Base-by-base conservation (phyloP, 345 rosid genomes). In the Microthlaspi erraticum region DNA sequence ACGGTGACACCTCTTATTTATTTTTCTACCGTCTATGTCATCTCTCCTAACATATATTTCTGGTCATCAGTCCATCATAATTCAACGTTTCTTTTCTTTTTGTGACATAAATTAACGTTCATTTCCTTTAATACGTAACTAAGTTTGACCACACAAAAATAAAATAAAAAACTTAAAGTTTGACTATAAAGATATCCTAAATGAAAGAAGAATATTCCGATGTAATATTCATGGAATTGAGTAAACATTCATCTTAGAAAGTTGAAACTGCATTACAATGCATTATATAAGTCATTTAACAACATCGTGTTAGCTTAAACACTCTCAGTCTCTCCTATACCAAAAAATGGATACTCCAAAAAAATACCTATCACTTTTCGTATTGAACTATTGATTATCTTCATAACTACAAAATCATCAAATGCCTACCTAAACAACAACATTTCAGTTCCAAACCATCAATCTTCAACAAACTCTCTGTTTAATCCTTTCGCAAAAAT, bases 321-420 rank as follows among this genome's bases (percentile, higher is more conserved):
- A 29, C 17, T 23, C 26, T 23, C 26, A 23, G 26, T 36, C 6
- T 43, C n/a, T 31, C 17, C 52, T 29, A 19, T 2, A 2, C 8
- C n/a, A 42, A 34, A 68, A 45, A 23, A 58, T 58, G 58, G 4
- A 46, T 37, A 46, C 12, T 69, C 66, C 57, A 58, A 69, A 58
- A 26, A 26, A 29, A 26, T 26, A 59, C 38, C 11, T 17, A n/a
- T n/a, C 58, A 53, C 58, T 53, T 2, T 31, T 53, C 10, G 1
- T 58, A 45, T 37, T n/a, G n/a, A n/a, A n/a, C n/a, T n/a, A n/a
- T n/a, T 58, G 32, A 48, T 26, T 8, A 31, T 69, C 32, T 69
- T 59, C 17, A 16, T 70, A 6, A 17, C 66, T 11, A 69, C 73
- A 59, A 31, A 37, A 37, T 1, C 13, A 16, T 70, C 58, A 37